Evolutionary conservation across 2,329 filamentous ascomycete genomes (phyloP), one percentile per base, ranked within the genome.

Genomic region (Exophiala oligosperma): DNA sequence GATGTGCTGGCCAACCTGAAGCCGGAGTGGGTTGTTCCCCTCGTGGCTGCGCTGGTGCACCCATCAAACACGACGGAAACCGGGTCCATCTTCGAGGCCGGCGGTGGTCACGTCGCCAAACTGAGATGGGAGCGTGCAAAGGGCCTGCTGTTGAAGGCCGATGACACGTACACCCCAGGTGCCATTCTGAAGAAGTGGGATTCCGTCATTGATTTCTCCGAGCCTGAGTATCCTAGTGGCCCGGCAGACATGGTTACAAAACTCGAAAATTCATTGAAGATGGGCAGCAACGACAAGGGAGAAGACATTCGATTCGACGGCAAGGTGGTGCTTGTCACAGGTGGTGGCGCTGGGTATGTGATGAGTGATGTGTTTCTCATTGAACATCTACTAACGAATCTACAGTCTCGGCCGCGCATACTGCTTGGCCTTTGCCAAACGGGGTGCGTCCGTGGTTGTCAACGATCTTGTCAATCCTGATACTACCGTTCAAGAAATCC

Each of bases 391-490:
- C 71, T 73, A 62, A 73, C 52, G 54, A 40, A 14, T 43, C 8
- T 44, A 21, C 61, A 84, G 91, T 74, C 92, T 99, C 62, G 94
- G 94, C 62, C 91, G 94, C 55, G 87, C 90, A 53, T 99, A 99
- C 77, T 87, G 86, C 69, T 81, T 97, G 69, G 89, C 91, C 46
- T 95, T 96, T 70, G 89, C 90, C 66, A 92, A 91, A 77, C 81
- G 87, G 59, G 91, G 91, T 60, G 91, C 91, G 38, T 86, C 89
- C 52, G 81, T 99, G 26, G 93, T 97, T 35, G 91, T 99, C 68
- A 99, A 99, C 77, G 94, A 99, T 72, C 82, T 99, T n/a, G 84
- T 88, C 50, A 88, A 97, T 79, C 94, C 94, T 4, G 92, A 97
- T 70, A 84, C 84, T 50, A 91, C 95, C 38, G 94, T 97, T 40